Evolutionary conservation across 352 stramenopile genomes (phyloP), one percentile per base, ranked within the genome.

Genomic region (Phytophthora sp.): DNA sequence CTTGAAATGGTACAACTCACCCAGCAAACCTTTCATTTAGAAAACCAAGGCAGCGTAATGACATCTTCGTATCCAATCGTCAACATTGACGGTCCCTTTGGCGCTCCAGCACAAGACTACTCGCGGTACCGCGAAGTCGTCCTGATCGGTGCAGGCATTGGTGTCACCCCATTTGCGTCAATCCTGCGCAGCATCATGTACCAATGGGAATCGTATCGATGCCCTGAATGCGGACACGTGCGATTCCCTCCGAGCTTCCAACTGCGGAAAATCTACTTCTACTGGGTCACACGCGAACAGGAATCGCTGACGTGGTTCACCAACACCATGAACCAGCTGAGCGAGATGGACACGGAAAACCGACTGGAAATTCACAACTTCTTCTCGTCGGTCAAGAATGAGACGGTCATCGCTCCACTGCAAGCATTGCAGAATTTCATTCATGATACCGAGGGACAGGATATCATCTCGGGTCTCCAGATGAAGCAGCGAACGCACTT

Each of bases 351-450:
- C 61, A 81, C 71, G 28, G 84, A 92, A 43, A 77, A 88, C 41
- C 74, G 85, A 4, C 60, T 96, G 7, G 81, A 94, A 61, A 89
- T 93, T 52, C 86, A 94, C 66, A 88, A 92, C 56, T 96, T 91
- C 55, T 90, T 90, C 49, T 92, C 88, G 43, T 84, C 84, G 5
- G 59, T 92, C 23, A 92, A 89, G 62, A 62, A 70, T 13, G 62
- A 89, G 5, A 71, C 81, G 15, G 68, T 82, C 8, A 74, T 82
- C 21, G 82, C 77, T 46, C 79, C 81, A 9, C 62, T 94, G 39
- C 75, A 82, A 46, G 77, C 87, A 21, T 58, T 94, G 26, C 86
- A 95, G 64, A 82, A 82, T 17, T 92, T 92, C 45, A 87, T 93
- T 24, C 78, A 91, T 59, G 65, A 76, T 17, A 75, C 57, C 0